These are phyloP conservation scores for Ascosphaera aggregata DNA, from an alignment of 2,329 filamentous ascomycete species.

Conservation along the genomic window DNA sequence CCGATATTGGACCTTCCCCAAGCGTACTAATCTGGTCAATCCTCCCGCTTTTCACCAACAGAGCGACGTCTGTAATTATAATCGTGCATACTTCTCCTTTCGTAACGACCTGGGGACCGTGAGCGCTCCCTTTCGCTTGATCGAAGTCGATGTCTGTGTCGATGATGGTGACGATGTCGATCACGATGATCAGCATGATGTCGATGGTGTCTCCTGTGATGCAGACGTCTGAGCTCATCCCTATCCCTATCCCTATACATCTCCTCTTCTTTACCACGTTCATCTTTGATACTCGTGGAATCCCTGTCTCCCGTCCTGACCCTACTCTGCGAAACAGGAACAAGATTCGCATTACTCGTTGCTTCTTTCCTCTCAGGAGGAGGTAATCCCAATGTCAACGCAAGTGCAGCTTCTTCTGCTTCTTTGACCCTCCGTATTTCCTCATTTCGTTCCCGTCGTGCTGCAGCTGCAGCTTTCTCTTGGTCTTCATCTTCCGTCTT, in stretches of 20 bases:
- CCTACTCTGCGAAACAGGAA: slow-evolving; percentile 25
- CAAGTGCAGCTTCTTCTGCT: slow-evolving; percentile 78
- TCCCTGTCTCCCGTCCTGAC: background rate
- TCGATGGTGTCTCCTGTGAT: slow-evolving; percentile 22
- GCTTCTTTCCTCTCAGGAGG: slow-evolving; percentile 32
- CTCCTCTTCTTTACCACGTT: slow-evolving; percentile 9
- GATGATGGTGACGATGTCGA: slow-evolving; percentile 11
- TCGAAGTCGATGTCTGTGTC: slow-evolving; percentile 14
- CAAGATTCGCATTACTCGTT: slow-evolving; percentile 39
- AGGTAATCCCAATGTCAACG: slow-evolving; percentile 58
- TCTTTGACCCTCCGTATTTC: slow-evolving; percentile 70
- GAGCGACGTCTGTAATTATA: slow-evolving; percentile 2
- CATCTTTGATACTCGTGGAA: slow-evolving; percentile 10
- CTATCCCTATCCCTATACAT: slow-evolving; percentile 12
- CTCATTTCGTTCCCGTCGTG: slow-evolving; percentile 37
- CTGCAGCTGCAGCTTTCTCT: slow-evolving; percentile 28
- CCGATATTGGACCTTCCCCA: no score
- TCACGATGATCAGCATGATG: slow-evolving; percentile 2
- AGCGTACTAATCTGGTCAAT: no score
- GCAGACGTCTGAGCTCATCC: slow-evolving; percentile 10
- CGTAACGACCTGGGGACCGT: slow-evolving; percentile 5
- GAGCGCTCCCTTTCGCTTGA: no score
- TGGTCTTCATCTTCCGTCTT: slow-evolving; percentile 21
- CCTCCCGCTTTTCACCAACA: background rate
- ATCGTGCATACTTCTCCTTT: slow-evolving; percentile 3